Evolutionary conservation across 495 filamentous ascomycete genomes (phyloP).

Genomic region (Podospora pseudocomata): DNA sequence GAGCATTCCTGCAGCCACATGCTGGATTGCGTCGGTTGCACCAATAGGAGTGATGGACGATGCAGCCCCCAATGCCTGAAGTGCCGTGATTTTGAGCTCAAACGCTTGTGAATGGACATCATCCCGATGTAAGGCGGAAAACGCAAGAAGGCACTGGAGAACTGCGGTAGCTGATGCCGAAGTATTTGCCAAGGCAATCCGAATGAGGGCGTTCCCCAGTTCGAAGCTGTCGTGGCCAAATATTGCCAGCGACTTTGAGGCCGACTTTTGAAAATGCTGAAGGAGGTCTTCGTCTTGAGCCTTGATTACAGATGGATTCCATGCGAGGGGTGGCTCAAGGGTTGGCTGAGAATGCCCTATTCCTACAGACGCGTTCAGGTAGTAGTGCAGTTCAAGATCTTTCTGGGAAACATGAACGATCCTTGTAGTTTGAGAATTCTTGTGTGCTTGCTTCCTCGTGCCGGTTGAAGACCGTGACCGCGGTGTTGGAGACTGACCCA

Average conservation of each 20-base stretch:
- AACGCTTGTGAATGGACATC: slow-evolving; percentile 29
- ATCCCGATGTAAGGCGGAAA: slow-evolving; percentile 33
- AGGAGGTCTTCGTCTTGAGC: background rate
- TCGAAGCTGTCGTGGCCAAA: background rate
- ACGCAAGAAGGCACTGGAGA: slow-evolving; percentile 30
- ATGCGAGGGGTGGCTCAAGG: background rate
- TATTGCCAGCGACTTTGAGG: background rate
- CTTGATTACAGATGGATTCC: background rate
- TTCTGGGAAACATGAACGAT: background rate
- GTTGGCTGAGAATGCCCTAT: background rate
- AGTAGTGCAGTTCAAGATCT: background rate
- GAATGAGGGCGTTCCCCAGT: slow-evolving; percentile 27
- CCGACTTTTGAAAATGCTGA: background rate
- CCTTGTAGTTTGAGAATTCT: background rate
- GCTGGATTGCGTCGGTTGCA: slow-evolving; percentile 31
- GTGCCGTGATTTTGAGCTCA: slow-evolving; percentile 33
- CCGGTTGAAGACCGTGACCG: background rate
- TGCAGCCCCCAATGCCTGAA: slow-evolving; percentile 25
- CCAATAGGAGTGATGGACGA: slow-evolving; percentile 9
- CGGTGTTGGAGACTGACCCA: background rate
- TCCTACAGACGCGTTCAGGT: background rate
- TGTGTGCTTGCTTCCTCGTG: background rate
- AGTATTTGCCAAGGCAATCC: slow-evolving; percentile 25
- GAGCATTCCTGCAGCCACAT: slow-evolving; percentile 38
- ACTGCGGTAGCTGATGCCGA: slow-evolving; percentile 25